Percentiles rank a stretch among this genome's conserved stretches.
Evolutionary conservation across 148 eudicot species (phyloP).

Genomic region (Chenopodium album): DNA sequence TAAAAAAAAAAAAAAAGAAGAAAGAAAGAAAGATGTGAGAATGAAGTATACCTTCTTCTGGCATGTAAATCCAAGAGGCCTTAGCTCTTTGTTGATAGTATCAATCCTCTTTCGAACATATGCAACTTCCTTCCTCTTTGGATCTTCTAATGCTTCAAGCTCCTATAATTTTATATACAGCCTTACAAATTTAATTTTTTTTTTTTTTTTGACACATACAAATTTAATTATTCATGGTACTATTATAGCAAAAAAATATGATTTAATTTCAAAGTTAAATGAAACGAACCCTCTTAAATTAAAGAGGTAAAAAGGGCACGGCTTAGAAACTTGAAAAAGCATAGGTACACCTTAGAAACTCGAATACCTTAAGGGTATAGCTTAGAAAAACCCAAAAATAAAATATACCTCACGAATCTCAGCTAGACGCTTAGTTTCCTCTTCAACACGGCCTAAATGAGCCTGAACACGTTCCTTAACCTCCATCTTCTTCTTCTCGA

Average conservation of each 20-base stretch:
- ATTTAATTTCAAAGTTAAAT: too few relatives aligned
- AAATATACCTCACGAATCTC: constrained; percentile 72
- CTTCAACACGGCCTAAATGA: constrained; percentile 79
- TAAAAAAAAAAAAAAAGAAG: too few relatives aligned
- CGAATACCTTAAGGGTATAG: too few relatives aligned
- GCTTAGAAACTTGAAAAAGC: too few relatives aligned
- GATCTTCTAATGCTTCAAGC: constrained; percentile 62
- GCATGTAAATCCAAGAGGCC: constrained; percentile 52
- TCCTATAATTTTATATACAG: constrained; percentile 31
- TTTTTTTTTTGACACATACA: too few relatives aligned
- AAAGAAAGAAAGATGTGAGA: not conserved
- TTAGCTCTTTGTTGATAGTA: constrained; percentile 52
- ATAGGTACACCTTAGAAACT: too few relatives aligned
- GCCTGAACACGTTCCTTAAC: constrained; percentile 63
- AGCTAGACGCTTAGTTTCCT: constrained; percentile 80
- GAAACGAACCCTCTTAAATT: too few relatives aligned
- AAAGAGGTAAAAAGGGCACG: too few relatives aligned
- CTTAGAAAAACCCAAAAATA: too few relatives aligned
- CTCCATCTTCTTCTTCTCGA: constrained; percentile 75
- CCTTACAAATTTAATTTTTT: too few relatives aligned
- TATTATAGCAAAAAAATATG: too few relatives aligned
- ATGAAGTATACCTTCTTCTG: constrained; percentile 49
- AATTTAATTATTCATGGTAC: too few relatives aligned
- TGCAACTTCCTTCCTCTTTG: constrained; percentile 67
- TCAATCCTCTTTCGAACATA: constrained; percentile 59